A percentile compares a stretch with the other conserved stretches of the same genome.
These are phyloP conservation scores for Syncephalastrum contaminatum DNA, from an alignment of 371 early-diverging fungal genomes.

Conservation along the genomic window DNA sequence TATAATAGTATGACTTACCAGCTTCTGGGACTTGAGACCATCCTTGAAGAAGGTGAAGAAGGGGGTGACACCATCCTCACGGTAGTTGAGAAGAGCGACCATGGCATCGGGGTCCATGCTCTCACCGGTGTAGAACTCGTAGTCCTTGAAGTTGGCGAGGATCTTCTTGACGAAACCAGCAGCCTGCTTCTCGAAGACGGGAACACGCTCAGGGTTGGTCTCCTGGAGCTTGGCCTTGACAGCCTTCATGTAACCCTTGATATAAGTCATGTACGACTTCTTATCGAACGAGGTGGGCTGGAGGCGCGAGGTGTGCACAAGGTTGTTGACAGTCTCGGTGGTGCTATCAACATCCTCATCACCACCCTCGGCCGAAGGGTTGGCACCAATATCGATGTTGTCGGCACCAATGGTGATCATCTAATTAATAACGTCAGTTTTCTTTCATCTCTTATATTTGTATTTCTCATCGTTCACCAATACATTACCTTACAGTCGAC, in stretches of 20 bases:
- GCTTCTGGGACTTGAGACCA: slow-evolving; percentile 81
- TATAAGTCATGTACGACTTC: slow-evolving; percentile 89
- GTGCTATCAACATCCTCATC: slow-evolving; percentile 66
- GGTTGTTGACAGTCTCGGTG: slow-evolving; percentile 77
- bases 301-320: slow-evolving; percentile 83
- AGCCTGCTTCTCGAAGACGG: slow-evolving; percentile 70
- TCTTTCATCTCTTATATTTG: background rate
- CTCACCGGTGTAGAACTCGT: slow-evolving; percentile 91
- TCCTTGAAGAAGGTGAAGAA: slow-evolving; percentile 93
- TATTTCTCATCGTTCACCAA: background rate
- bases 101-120: slow-evolving; percentile 87
- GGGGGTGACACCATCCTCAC: slow-evolving; percentile 91
- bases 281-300: slow-evolving; percentile 81
- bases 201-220: slow-evolving; percentile 67
- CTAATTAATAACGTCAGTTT: slow-evolving; percentile 7
- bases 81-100: slow-evolving; percentile 92
- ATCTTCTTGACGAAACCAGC: slow-evolving; percentile 74
- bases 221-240: slow-evolving; percentile 62
- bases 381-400: slow-evolving; percentile 91
- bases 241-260: slow-evolving; percentile 93
- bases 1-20: slow-evolving; percentile 26
- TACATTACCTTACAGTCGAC: slow-evolving; percentile 71
- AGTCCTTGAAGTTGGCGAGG: slow-evolving; percentile 81
- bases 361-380: slow-evolving; percentile 89
- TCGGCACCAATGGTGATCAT: slow-evolving; percentile 67